Evolutionary conservation across 208 protist species (phyloP), one percentile per base, ranked within the genome.

Genomic region (Trypanosoma congolense): DNA sequence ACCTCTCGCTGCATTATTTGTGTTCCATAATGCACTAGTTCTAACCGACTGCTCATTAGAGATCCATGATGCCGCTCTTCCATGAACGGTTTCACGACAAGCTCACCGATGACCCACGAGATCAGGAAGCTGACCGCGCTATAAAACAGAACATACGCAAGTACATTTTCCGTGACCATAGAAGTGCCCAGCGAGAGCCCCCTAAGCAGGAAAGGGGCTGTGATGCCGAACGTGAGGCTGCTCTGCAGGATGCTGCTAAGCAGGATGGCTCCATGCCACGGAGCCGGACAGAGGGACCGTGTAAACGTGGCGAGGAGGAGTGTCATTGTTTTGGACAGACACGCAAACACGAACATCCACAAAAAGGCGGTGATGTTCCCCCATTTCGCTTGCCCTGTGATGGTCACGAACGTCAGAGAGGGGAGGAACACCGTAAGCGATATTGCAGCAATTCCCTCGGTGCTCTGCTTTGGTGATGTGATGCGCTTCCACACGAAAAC

Each of bases 171-270:
- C 19, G 65, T 64, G 10, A 47, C 61, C 21, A 47, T 22, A 3
- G 6, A 42, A 28, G 47, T 70, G 42, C 81, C 63, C 83, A 76
- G 88, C n/a, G 48, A 29, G n/a, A 88, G 55, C n/a, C 70, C 77
- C 21, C 80, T 83, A 24, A 92, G 51, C 42, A 79, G 80, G 6
- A 86, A 41, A 25, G 87, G 10, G 14, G 89, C 43, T 30, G 65
- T 70, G 22, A 85, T 55, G 0, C 70, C 65, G 49, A 90, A 86
- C 18, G 77, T 78, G 10, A 92, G 54, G 1, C 81, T 74, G 49
- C 85, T 90, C 41, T 83, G 79, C 67, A 90, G 89, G n/a, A 70
- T 68, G 52, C 75, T 83, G 3, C 65, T 70, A 31, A 87, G 61
- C 38, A 80, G 51, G 4, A 83, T 22, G n/a, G 89, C 49, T 12